phyloP scores from a whole-genome alignment of 352 stramenopile species.

The Phytopythium helicoides region DNA sequence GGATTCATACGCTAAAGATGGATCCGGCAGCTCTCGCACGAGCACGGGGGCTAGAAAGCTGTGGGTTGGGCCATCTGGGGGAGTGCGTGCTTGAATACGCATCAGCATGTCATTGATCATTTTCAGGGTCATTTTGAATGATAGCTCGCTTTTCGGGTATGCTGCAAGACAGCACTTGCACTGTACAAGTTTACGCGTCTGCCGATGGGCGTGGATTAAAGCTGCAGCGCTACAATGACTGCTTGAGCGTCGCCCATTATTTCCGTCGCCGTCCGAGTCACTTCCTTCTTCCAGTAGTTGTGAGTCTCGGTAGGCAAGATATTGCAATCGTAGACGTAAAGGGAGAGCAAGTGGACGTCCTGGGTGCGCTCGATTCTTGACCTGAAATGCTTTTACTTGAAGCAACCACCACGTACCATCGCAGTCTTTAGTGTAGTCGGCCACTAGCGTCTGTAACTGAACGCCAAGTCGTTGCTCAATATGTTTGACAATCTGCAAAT shows the following conservation, averaged over 20 bases:
- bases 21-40: constrained; percentile 37
- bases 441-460: constrained; percentile 60
- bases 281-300: constrained; percentile 56
- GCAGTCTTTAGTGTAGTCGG: constrained; percentile 71
- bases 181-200: constrained; percentile 68
- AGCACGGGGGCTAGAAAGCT: constrained; percentile 47
- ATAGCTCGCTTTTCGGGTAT: constrained; percentile 71
- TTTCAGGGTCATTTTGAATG: constrained; percentile 87
- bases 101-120: constrained; percentile 86
- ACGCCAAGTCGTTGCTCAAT: constrained; percentile 62
- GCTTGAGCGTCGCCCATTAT: constrained; percentile 7
- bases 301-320: constrained; percentile 68
- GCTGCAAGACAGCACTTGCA: constrained; percentile 80
- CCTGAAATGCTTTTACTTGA: constrained; percentile 75
- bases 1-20: constrained; percentile 73
- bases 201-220: constrained; percentile 38
- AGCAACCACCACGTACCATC: constrained; percentile 74
- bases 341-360: constrained; percentile 42
- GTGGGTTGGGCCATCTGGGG: constrained; percentile 39
- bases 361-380: constrained; percentile 32
- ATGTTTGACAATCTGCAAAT: constrained; percentile 64
- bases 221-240: constrained; percentile 9
- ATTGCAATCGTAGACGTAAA: constrained; percentile 35
- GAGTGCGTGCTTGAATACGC: constrained; percentile 52
- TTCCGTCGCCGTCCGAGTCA: constrained; percentile 44